These are phyloP conservation scores for Leucocoprinus leucothites DNA, from an alignment of 768 basidiomycete species.

Conservation along the genomic window DNA sequence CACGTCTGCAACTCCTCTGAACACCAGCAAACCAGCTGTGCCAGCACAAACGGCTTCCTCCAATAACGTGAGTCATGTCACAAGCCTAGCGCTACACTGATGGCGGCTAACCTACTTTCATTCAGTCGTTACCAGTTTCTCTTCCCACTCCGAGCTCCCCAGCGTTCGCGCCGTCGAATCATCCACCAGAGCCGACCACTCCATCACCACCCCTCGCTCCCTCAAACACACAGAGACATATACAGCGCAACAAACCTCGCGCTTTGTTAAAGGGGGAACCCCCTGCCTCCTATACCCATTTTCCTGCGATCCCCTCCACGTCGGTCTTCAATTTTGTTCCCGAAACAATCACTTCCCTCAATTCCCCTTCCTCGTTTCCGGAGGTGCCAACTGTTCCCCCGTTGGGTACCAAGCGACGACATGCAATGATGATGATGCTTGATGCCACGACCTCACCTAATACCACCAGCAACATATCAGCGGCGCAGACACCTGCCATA, in stretches of 20 bases:
- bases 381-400: slow-evolving; percentile 41
- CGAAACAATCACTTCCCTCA: slow-evolving; percentile 19
- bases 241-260: slow-evolving; percentile 20
- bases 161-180: slow-evolving; percentile 3
- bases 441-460: slow-evolving; percentile 46
- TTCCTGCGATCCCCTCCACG: slow-evolving; percentile 17
- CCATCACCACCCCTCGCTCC: slow-evolving; percentile 28
- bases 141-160: slow-evolving; percentile 12
- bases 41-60: slow-evolving; percentile 1
- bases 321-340: slow-evolving; percentile 20
- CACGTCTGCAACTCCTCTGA: slow-evolving; percentile 17
- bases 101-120: background rate
- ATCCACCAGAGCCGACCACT: slow-evolving; percentile 29
- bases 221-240: slow-evolving; percentile 18
- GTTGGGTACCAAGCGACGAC: slow-evolving; percentile 68
- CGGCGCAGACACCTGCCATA: slow-evolving; percentile 25
- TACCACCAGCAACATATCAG: slow-evolving; percentile 33
- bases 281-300: slow-evolving; percentile 18
- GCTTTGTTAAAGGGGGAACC: slow-evolving; percentile 14
- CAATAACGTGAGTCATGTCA: background rate
- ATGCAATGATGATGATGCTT: slow-evolving; percentile 77
- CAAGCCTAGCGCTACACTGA: background rate
- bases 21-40: slow-evolving; percentile 7
- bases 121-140: background rate
- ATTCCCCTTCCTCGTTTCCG: slow-evolving; percentile 26